Evolutionary conservation across 2,329 filamentous ascomycete species (phyloP).

Genomic region (Ophiosphaerella herpotricha): DNA sequence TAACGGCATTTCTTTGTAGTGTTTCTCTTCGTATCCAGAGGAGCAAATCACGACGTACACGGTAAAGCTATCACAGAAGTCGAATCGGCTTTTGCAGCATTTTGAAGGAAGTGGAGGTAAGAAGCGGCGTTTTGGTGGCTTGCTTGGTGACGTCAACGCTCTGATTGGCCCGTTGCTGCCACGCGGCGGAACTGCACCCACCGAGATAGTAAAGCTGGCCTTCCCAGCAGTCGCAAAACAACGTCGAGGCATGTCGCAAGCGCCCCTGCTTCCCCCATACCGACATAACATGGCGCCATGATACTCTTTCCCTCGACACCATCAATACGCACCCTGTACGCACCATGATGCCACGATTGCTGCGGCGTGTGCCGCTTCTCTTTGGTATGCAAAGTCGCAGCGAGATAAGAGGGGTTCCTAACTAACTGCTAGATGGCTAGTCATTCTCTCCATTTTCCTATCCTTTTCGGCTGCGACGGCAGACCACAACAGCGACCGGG

Average conservation of each 20-base stretch:
- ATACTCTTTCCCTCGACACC: conserved; percentile 19
- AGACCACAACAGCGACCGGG: conserved; percentile 24
- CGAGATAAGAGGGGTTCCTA: conserved; percentile 10
- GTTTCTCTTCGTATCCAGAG: too few species aligned
- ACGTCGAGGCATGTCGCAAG: not conserved
- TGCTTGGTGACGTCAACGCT: conserved; percentile 28
- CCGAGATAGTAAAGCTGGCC: conserved; percentile 41
- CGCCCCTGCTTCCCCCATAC: conserved; percentile 13
- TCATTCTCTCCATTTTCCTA: conserved; percentile 37
- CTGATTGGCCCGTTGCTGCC: conserved; percentile 32
- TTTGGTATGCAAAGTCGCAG: conserved; percentile 30
- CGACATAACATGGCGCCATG: conserved; percentile 37
- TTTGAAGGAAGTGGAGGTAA: not conserved
- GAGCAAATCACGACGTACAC: too few species aligned
- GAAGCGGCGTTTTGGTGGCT: not conserved
- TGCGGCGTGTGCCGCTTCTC: conserved; percentile 44
- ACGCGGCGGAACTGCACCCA: conserved; percentile 24
- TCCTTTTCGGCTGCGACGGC: conserved; percentile 33
- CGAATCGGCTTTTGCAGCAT: not conserved
- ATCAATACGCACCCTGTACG: conserved; percentile 14
- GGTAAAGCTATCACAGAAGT: too few species aligned
- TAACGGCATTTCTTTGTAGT: too few species aligned
- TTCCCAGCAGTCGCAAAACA: conserved; percentile 31
- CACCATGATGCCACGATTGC: conserved; percentile 42
- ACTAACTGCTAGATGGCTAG: conserved; percentile 31